Evolutionary conservation across 2,329 filamentous ascomycete species (phyloP).

Genomic region (Aspergillus tamarii): DNA sequence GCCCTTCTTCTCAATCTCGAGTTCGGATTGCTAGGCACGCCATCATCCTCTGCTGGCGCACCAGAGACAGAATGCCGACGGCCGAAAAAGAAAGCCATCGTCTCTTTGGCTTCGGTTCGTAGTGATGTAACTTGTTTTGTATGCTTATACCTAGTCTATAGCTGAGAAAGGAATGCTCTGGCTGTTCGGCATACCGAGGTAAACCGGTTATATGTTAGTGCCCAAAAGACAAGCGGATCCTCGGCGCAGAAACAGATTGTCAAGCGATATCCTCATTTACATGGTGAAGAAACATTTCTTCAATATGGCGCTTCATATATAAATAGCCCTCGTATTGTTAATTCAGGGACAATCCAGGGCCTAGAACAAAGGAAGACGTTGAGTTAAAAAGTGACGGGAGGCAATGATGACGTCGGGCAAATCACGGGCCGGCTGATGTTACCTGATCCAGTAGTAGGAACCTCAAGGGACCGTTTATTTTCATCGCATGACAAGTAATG

Average conservation of each 20-base stretch:
- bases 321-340: too few species aligned
- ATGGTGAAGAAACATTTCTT: background rate
- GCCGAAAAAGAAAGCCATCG: conserved; percentile 32
- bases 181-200: conserved; percentile 1
- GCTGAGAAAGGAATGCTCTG: background rate
- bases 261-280: background rate
- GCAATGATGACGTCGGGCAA: conserved; percentile 7
- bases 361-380: background rate
- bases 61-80: conserved; percentile 31
- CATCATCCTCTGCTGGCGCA: conserved; percentile 15
- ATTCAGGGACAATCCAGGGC: background rate
- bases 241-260: background rate
- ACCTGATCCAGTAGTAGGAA: background rate
- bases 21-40: background rate
- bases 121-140: background rate
- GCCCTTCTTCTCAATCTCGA: conserved; percentile 10
- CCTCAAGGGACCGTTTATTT: background rate
- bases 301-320: background rate
- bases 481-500: background rate
- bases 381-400: background rate
- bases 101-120: background rate
- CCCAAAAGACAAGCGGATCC: background rate
- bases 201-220: background rate
- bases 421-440: conserved; percentile 1
- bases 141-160: background rate